Base-by-base conservation (phyloP, 208 protist genomes). In the Angomonas ambiguus region DNA sequence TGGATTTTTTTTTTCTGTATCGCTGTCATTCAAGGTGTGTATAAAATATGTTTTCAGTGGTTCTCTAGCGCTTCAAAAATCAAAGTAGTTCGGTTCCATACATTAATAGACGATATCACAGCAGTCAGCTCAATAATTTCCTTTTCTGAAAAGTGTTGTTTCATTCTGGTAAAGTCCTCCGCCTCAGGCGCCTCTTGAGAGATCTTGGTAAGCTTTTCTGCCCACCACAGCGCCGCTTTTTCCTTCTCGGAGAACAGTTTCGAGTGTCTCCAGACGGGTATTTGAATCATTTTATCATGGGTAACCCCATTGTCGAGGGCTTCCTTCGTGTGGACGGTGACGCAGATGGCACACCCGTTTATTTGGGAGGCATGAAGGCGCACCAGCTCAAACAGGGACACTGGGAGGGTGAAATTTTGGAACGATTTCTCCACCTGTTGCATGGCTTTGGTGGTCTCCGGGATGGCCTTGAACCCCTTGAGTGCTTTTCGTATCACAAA, bases 71-170 rank as follows among this genome's bases (percentile, higher is more conserved):
- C 10, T 28, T 30, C n/a, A 24, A 56, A 56, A 11, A 8, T 24
- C n/a, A 56, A 56, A 5, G 24, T 30, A 20, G 24, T 24, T 28
- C 49, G 38, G 25, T 27, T 30, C n/a, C 8, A 27, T 24, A 24
- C 49, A 56, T 18, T 27, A 56, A 56, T 30, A 56, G 49, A 27
- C 49, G 24, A 56, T 24, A 56, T 28, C 49, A 45, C 38, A n/a
- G 38, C 38, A 8, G 38, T 45, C 38, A 45, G 38, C 38, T 45
- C 38, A 8, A 45, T 16, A 8, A 45, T 16, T 16, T 45, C 38
- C 16, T 56, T 56, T 18, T 27, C 13, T 8, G 13, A 27, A 56
- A 56, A 20, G 25, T 56, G n/a, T 20, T 18, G 8, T 8, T 20
- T 5, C n/a, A 56, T 24, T 24, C 49, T 11, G n/a, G 5, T 5